Evolutionary conservation across 495 filamentous ascomycete genomes (phyloP), one percentile per base, ranked within the genome.

Genomic region (Penicillium atrosanguineum): DNA sequence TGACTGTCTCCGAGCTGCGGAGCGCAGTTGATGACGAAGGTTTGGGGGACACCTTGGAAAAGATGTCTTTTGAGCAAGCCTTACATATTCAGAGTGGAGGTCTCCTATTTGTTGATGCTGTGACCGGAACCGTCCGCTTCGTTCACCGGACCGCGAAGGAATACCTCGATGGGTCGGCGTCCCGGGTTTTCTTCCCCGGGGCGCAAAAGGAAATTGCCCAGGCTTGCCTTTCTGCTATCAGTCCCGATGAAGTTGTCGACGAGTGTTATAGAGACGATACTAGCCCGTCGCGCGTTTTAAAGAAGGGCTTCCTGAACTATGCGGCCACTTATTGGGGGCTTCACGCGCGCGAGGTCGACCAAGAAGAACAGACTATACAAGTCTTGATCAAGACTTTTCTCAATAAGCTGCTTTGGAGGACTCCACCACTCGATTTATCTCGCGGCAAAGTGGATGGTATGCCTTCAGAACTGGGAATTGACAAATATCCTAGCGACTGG

Each of bases 381-480:
- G 70, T 73, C 0, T 40, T 73, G 0, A 67, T 69, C 28, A 48
- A 44, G 16, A 49, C 70, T 0, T 73, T 73, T 31, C 54, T 73
- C 18, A 73, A 73, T 26, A 73, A 73, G 36, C 55, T 73, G n/a
- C 44, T 38, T 0, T 73, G 70, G 70, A 58, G 68, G 48, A 40
- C 66, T 1, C 70, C 70, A 1, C 63, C 68, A 5, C n/a, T 59
- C 7, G 52, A 58, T 21, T 29, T 36, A 1, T 46, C 47, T 4
- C 39, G 36, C 11, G 38, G 20, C 1, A 53, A 46, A 1, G 44
- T 46, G 14, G 40, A 45, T 3, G 55, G 18, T n/a, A 62, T 68
- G 1, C 66, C 68, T 0, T 23, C 26, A 0, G 29, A 62, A 4
- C 34, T 70, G 2, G 68, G 70, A 0, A 18, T 71, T 4, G 70